phyloP scores from a whole-genome alignment of 306 rosid genomes.

The Sindora glabra region DNA sequence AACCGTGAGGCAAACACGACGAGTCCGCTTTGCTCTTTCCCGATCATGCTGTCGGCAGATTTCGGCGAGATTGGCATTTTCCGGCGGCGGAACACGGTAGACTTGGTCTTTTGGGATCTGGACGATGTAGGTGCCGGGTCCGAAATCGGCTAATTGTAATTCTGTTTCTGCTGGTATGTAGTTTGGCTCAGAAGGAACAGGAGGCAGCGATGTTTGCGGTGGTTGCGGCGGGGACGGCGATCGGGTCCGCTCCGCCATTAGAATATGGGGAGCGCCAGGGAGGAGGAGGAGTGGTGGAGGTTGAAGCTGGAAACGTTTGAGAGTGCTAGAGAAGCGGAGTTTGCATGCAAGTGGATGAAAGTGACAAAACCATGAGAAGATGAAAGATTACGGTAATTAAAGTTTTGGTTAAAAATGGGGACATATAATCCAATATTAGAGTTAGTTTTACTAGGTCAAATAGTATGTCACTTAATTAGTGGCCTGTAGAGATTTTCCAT shows the following conservation, averaged over 20 bases:
- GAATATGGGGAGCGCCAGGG: conserved; percentile 41
- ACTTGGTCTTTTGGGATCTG: conserved; percentile 68
- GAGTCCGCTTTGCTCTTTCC: neutral
- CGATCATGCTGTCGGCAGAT: neutral
- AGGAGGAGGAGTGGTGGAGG: neutral
- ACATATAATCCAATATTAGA: conserved; percentile 1
- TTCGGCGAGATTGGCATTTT: conserved; percentile 38
- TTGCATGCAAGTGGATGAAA: conserved; percentile 12
- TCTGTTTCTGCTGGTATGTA: neutral
- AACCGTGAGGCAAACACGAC: neutral
- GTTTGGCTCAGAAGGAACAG: neutral
- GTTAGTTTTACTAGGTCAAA: conserved; percentile 22
- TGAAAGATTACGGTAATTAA: conserved; percentile 9
- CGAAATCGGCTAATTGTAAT: neutral
- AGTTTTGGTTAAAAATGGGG: neutral
- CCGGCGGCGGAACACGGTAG: conserved; percentile 46
- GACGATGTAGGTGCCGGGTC: conserved; percentile 39
- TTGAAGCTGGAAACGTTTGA: neutral
- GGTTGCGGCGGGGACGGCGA: neutral
- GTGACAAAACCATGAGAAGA: conserved; percentile 14
- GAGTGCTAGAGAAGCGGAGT: conserved; percentile 7
- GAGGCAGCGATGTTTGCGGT: neutral
- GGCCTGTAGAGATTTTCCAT: neutral
- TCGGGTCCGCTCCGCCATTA: conserved; percentile 68
- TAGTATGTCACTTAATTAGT: neutral